A percentile compares a stretch with the other conserved stretches of the same genome.
phyloP scores from a whole-genome alignment of 164 flowering plant genomes.

The Berberis thunbergii region DNA sequence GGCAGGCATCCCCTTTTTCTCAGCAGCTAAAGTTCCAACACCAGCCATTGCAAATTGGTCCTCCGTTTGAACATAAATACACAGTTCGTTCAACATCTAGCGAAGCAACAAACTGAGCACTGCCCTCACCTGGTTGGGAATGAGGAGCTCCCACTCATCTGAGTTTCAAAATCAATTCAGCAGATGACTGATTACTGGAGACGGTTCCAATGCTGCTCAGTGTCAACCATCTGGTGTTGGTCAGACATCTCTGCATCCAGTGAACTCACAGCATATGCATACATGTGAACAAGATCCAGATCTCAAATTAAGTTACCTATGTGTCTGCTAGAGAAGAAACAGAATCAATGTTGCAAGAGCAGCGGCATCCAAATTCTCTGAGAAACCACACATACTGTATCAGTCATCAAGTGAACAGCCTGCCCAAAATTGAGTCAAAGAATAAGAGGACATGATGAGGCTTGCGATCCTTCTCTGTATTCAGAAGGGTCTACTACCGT shows the following conservation, averaged over 20 bases:
- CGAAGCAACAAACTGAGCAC: slow-evolving; percentile 23
- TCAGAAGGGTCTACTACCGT: slow-evolving; percentile 42
- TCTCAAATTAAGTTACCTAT: slow-evolving; percentile 34
- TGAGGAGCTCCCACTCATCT: slow-evolving; percentile 18
- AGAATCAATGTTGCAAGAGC: slow-evolving; percentile 36
- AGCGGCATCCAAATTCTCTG: slow-evolving; percentile 45
- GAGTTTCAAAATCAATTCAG: slow-evolving; percentile 58
- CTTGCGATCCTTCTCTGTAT: slow-evolving; percentile 57
- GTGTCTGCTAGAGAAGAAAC: slow-evolving; percentile 42
- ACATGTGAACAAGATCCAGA: slow-evolving; percentile 36
- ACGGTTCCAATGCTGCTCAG: slow-evolving; percentile 28
- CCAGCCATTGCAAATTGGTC: slow-evolving; percentile 4
- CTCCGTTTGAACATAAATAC: slow-evolving; percentile 39
- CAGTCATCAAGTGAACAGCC: slow-evolving; percentile 43
- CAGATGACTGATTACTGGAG: slow-evolving; percentile 32
- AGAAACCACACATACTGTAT: slow-evolving; percentile 9
- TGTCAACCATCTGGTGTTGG: slow-evolving; percentile 32
- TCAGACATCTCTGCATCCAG: slow-evolving; percentile 37
- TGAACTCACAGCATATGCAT: slow-evolving; percentile 49
- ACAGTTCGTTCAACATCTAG: slow-evolving; percentile 18
- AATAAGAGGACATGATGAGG: slow-evolving; percentile 55
- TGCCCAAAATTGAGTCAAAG: slow-evolving; percentile 56
- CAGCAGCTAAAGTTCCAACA: slow-evolving; percentile 35
- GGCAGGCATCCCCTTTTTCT: slow-evolving; percentile 35
- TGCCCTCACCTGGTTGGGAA: slow-evolving; percentile 14